These are phyloP conservation scores for Citrullus amarus DNA, from an alignment of 306 rosid species.

Conservation along the genomic window DNA sequence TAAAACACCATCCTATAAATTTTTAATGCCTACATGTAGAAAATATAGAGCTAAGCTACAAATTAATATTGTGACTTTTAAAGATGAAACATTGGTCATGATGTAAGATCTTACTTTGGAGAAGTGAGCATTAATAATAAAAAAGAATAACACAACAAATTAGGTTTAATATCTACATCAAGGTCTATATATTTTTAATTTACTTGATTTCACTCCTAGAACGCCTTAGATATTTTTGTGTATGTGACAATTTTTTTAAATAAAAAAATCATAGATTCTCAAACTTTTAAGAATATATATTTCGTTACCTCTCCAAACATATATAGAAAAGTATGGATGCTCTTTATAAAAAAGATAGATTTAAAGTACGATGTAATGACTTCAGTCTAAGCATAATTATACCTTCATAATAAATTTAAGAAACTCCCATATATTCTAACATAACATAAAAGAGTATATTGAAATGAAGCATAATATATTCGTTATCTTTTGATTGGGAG, in stretches of 20 bases:
- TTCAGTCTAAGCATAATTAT: too few species aligned
- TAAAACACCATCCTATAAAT: not conserved
- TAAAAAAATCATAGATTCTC: too few species aligned
- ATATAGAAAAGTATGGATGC: too few species aligned
- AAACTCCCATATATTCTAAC: too few species aligned
- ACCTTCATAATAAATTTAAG: too few species aligned
- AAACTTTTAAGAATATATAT: too few species aligned
- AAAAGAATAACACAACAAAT: not conserved
- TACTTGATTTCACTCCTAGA: not conserved
- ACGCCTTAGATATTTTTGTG: not conserved
- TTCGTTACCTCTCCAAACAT: too few species aligned
- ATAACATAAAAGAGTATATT: too few species aligned
- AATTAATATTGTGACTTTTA: not conserved
- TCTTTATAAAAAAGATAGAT: too few species aligned
- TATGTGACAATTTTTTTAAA: not conserved
- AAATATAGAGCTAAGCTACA: not conserved
- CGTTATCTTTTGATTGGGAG: too few species aligned
- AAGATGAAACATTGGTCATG: not conserved
- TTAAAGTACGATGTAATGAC: too few species aligned
- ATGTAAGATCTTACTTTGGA: not conserved
- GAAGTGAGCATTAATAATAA: not conserved
- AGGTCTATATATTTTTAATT: not conserved
- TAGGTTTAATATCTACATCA: not conserved
- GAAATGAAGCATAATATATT: too few species aligned
- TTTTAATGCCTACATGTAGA: not conserved